A percentile compares a stretch with the other conserved stretches of the same genome.
phyloP scores from a whole-genome alignment of 192 early-diverging fungal genomes.

The Gryganskiella cystojenkinii region DNA sequence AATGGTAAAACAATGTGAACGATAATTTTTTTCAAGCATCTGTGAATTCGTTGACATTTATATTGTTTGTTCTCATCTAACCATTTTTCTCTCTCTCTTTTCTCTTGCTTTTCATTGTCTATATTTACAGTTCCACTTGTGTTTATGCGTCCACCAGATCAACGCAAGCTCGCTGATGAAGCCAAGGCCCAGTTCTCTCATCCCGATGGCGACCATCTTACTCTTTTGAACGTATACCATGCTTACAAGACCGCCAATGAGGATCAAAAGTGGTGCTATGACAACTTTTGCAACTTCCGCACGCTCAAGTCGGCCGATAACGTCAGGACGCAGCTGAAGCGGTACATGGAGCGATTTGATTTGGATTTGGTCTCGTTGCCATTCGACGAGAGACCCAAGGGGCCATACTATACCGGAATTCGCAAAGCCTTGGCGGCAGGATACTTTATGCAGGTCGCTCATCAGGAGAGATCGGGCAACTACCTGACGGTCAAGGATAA shows the following conservation, averaged over 20 bases:
- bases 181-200: slow-evolving; percentile 96
- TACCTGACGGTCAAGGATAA: slow-evolving; percentile 98
- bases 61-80: slow-evolving; percentile 1
- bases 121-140: slow-evolving; percentile 78
- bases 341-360: slow-evolving; percentile 81
- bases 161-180: slow-evolving; percentile 86
- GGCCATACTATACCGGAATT: slow-evolving; percentile 87
- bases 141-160: slow-evolving; percentile 93
- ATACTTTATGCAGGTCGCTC: slow-evolving; percentile 99
- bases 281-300: slow-evolving; percentile 93
- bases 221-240: slow-evolving; percentile 97
- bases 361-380: slow-evolving; percentile 76
- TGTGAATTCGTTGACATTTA: background rate
- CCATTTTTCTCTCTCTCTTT: background rate
- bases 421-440: slow-evolving; percentile 90
- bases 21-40: background rate
- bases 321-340: slow-evolving; percentile 88
- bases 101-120: too few species aligned
- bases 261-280: slow-evolving; percentile 91
- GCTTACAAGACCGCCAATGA: slow-evolving; percentile 77
- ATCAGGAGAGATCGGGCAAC: slow-evolving; percentile 86
- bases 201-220: slow-evolving; percentile 95
- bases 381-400: slow-evolving; percentile 73
- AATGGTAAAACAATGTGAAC: slow-evolving; percentile 52
- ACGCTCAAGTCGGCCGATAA: slow-evolving; percentile 92